phyloP scores from a whole-genome alignment of 805 yeast species.

The Grigorovia yakushimaensis region DNA sequence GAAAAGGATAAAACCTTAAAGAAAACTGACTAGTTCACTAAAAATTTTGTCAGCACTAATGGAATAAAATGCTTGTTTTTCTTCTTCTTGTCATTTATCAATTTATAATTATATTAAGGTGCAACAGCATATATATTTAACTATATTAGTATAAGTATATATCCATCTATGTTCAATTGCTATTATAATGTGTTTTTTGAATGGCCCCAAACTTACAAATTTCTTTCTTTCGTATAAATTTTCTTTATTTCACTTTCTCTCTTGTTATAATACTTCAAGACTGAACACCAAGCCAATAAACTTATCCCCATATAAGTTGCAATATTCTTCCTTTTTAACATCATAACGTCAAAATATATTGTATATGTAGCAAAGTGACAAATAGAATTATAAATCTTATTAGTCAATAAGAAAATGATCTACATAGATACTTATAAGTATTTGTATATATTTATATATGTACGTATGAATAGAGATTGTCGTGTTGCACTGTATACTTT shows the following conservation, averaged over 20 bases:
- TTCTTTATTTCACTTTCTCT: slow-evolving; percentile 8
- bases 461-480: too few species aligned
- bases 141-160: too few species aligned
- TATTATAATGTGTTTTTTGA: background rate
- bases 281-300: slow-evolving; percentile 1
- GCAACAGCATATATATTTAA: too few species aligned
- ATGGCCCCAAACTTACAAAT: slow-evolving; percentile 4
- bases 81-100: background rate
- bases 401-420: too few species aligned
- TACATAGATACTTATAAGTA: background rate
- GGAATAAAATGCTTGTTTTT: too few species aligned
- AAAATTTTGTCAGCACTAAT: too few species aligned
- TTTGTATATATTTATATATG: background rate
- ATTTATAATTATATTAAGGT: too few species aligned
- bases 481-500: too few species aligned
- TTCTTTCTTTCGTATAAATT: slow-evolving; percentile 14
- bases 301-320: background rate
- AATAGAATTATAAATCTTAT: too few species aligned
- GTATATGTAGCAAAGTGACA: background rate
- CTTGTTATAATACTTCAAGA: slow-evolving; percentile 1
- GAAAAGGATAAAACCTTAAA: slow-evolving; percentile 1
- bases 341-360: background rate
- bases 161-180: background rate
- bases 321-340: background rate
- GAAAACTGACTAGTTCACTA: background rate